Base-by-base conservation (phyloP, 495 filamentous ascomycete genomes). In the Poronia punctata region DNA sequence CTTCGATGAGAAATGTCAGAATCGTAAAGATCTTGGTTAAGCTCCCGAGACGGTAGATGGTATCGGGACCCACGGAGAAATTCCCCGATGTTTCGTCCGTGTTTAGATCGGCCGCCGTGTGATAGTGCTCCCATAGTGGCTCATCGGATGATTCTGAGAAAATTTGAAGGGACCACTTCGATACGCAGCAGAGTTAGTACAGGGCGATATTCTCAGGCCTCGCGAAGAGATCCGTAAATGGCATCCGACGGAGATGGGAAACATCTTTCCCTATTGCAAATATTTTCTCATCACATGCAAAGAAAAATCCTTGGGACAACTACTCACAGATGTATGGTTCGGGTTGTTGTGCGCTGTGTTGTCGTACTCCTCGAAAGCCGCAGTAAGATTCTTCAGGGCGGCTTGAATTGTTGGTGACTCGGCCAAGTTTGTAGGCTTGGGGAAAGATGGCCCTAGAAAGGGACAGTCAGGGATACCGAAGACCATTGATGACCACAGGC, bases 11-110 rank as follows among this genome's bases (percentile, higher is more conserved):
- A 37, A 70, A 67, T 5, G 68, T 62, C 11, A 67, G 49, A 22
- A 75, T 59, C 1, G 69, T 68, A 45, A 65, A 68, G 18, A 76
- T 37, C 54, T 75, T 72, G 3, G 72, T 71, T 20, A 65, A 43
- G 38, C 73, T 74, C 1, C 71, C 70, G 21, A 71, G 58, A 14
- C 74, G 61, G 46, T 71, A 79, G 0, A 79, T 65, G 0, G 73
- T 67, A 24, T 75, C 43, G 1, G 61, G 56, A 26, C 64, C 58
- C 0, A 73, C 54, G 15, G 56, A 42, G 21, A 37, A 51, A 2
- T 71, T 61, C 2, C 67, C 70, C 0, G 61, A 44, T 5, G 48
- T 49, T 4, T 59, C 49, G 10, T 50, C 6, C 9, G 52, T 46
- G 22, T 43, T 42, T 18, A 71, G 42, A 1, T 55, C 38, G 1